Percentiles rank a stretch among this genome's conserved stretches.
Evolutionary conservation across 2,329 filamentous ascomycete species (phyloP).

Genomic region (Calonectria naviculata): DNA sequence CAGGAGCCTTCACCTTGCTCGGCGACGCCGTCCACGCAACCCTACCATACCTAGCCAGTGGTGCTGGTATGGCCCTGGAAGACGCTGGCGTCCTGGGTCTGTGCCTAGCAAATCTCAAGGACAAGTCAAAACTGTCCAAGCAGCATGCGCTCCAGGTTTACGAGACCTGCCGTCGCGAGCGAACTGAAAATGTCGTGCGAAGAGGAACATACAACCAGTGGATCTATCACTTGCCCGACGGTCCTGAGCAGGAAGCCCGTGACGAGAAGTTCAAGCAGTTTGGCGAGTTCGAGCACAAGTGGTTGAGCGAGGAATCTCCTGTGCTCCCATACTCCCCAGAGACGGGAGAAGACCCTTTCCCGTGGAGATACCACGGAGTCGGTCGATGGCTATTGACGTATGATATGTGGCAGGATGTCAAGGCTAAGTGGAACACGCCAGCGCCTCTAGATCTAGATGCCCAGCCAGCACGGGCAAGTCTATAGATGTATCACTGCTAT

Average conservation of each 20-base stretch:
- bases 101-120: slow-evolving; percentile 59
- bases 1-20: slow-evolving; percentile 67
- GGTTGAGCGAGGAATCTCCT: slow-evolving; percentile 38
- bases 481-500: slow-evolving; percentile 12
- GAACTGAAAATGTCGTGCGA: slow-evolving; percentile 70
- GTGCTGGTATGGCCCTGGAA: slow-evolving; percentile 71
- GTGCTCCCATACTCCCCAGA: slow-evolving; percentile 38
- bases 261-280: slow-evolving; percentile 52
- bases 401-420: slow-evolving; percentile 51
- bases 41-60: slow-evolving; percentile 68
- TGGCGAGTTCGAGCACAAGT: slow-evolving; percentile 43
- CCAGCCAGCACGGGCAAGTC: slow-evolving; percentile 16
- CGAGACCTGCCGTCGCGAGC: slow-evolving; percentile 65
- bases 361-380: slow-evolving; percentile 53
- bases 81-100: slow-evolving; percentile 68
- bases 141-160: slow-evolving; percentile 57
- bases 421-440: slow-evolving; percentile 42
- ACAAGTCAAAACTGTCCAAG: slow-evolving; percentile 50
- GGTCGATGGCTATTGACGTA: slow-evolving; percentile 53
- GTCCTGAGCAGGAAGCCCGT: slow-evolving; percentile 63
- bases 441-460: not conserved
- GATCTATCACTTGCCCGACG: slow-evolving; percentile 71
- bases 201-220: slow-evolving; percentile 71
- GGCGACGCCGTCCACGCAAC: slow-evolving; percentile 75
- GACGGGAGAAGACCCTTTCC: slow-evolving; percentile 53